phyloP scores from a whole-genome alignment of 768 basidiomycete genomes.

The Lentinula sp. region DNA sequence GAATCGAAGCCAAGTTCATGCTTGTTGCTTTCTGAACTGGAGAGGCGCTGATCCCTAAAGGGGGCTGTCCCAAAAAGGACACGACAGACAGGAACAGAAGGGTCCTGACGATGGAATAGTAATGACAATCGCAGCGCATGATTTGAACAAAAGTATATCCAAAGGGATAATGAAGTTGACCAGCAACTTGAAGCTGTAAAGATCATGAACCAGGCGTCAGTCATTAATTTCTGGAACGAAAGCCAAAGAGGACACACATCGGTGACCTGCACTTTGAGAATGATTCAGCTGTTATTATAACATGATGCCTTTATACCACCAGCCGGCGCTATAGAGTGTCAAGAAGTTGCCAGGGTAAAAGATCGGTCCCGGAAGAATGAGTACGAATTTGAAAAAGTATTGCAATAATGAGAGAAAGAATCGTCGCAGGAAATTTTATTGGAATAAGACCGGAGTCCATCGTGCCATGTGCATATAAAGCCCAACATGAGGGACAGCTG shows the following conservation, averaged over 20 bases:
- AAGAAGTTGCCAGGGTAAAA: too few species aligned
- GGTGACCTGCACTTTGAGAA: background rate
- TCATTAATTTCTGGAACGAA: too few species aligned
- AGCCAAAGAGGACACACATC: background rate
- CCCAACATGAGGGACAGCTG: too few species aligned
- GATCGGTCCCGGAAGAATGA: too few species aligned
- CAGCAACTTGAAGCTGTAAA: background rate
- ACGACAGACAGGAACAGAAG: background rate
- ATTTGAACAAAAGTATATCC: background rate
- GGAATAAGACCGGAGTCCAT: too few species aligned
- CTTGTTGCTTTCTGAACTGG: background rate
- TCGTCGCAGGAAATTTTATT: too few species aligned
- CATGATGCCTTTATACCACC: background rate
- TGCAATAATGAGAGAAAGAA: too few species aligned
- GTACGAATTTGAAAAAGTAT: too few species aligned
- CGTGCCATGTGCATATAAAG: too few species aligned
- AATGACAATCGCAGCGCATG: background rate
- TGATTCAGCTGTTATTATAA: background rate
- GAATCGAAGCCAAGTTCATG: background rate
- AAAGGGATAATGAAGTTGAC: background rate
- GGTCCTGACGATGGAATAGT: background rate
- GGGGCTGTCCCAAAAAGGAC: background rate
- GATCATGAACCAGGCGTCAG: too few species aligned
- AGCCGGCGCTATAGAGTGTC: background rate
- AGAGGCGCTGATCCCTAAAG: background rate